Conservation (phyloP, 306 rosid genomes). For the Castanea mollissima region DNA sequence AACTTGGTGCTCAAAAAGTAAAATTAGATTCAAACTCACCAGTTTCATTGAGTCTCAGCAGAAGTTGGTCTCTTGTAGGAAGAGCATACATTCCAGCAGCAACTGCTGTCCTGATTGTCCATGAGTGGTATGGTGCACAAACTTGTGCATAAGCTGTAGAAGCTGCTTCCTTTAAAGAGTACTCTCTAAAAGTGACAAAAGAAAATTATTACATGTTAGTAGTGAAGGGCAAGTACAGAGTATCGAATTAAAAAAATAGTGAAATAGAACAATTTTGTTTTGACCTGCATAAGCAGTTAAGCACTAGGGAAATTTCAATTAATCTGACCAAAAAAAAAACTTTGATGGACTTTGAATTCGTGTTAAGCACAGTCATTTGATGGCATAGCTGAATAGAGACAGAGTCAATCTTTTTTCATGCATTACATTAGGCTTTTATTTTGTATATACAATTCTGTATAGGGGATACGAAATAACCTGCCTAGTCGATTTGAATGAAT, state of each 20-base stretch:
- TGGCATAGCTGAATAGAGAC: background rate
- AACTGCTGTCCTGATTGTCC: conserved; percentile 91
- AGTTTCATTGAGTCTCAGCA: conserved; percentile 72
- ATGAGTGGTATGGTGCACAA: conserved; percentile 88
- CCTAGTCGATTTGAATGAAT: background rate
- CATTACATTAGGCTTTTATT: background rate
- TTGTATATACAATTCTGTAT: background rate
- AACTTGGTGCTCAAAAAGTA: background rate
- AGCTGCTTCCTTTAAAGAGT: conserved; percentile 66
- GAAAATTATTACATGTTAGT: conserved; percentile 9
- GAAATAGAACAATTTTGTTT: background rate
- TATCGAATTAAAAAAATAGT: background rate
- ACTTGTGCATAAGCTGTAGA: conserved; percentile 76
- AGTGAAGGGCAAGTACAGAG: background rate
- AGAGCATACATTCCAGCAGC: conserved; percentile 94
- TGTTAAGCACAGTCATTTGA: background rate
- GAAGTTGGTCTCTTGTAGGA: conserved; percentile 83
- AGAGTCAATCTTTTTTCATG: background rate
- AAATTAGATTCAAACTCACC: conserved; percentile 36
- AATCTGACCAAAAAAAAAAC: background rate
- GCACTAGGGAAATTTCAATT: background rate
- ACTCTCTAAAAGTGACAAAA: conserved; percentile 47
- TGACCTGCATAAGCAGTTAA: background rate
- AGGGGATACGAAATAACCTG: background rate
- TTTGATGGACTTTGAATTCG: background rate